Conservation (phyloP, 2,329 filamentous ascomycete genomes). For the Colletotrichum noveboracense region DNA sequence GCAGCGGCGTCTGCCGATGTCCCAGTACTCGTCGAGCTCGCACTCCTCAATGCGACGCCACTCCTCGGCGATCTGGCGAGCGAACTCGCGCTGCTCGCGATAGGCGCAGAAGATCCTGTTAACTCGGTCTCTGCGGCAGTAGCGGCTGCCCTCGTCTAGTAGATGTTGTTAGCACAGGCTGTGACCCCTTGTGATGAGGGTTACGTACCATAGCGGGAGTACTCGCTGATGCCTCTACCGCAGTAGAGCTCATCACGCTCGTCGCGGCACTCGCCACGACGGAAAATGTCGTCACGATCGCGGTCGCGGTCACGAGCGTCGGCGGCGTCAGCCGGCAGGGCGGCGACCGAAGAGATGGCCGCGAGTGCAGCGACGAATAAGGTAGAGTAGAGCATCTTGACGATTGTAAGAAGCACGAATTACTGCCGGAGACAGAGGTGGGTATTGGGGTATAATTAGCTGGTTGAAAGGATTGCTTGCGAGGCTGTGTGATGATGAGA, state of each 20-base stretch:
- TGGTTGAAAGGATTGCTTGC: slow-evolving; percentile 8
- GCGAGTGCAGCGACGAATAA: slow-evolving; percentile 6
- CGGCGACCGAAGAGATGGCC: slow-evolving; percentile 7
- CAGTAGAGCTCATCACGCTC: slow-evolving; percentile 11
- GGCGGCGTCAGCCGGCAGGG: slow-evolving; percentile 1
- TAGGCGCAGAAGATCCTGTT: slow-evolving; percentile 18
- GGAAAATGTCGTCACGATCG: background rate
- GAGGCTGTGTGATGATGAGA: background rate
- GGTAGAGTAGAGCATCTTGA: slow-evolving; percentile 11
- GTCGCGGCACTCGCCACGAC: slow-evolving; percentile 5
- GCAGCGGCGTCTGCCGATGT: background rate
- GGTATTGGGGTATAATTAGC: background rate
- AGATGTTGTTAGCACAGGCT: background rate
- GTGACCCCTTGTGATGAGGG: too few species aligned
- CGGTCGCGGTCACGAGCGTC: background rate
- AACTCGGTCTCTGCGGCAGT: background rate
- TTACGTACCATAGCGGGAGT: background rate
- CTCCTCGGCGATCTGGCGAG: background rate
- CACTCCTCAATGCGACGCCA: slow-evolving; percentile 1
- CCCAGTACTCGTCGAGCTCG: slow-evolving; percentile 8
- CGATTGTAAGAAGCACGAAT: background rate
- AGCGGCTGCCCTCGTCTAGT: slow-evolving; percentile 3
- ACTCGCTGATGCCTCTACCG: slow-evolving; percentile 8
- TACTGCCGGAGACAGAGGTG: background rate
- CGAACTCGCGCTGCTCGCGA: slow-evolving; percentile 10